Evolutionary conservation across 768 basidiomycete species (phyloP).

Genomic region (Megacollybia marginata): DNA sequence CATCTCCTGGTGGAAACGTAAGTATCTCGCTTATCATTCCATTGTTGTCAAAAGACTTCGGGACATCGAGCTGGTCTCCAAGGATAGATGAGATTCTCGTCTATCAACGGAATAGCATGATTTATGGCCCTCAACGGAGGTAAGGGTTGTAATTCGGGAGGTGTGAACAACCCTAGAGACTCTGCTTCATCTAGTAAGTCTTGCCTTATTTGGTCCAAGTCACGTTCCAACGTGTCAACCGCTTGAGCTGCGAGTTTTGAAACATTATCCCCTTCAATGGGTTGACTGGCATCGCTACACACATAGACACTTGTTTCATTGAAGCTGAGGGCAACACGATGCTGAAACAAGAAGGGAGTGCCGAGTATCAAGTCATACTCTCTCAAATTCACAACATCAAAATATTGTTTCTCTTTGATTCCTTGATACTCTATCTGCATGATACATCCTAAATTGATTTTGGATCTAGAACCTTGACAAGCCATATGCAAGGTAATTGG

Average conservation of each 20-base stretch:
- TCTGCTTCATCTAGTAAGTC: constrained; percentile 14
- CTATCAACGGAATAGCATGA: constrained; percentile 33
- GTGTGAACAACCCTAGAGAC: constrained; percentile 14
- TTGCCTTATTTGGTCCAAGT: constrained; percentile 7
- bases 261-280: constrained; percentile 9
- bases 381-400: constrained; percentile 30
- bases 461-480: constrained; percentile 29
- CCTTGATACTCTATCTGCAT: constrained; percentile 24
- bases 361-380: constrained; percentile 34
- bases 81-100: constrained; percentile 18
- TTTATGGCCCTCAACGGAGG: constrained; percentile 33
- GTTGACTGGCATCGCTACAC: constrained; percentile 10
- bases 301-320: constrained; percentile 18
- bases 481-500: constrained; percentile 31
- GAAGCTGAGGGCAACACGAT: constrained; percentile 17
- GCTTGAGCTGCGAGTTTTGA: constrained; percentile 4
- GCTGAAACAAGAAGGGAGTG: constrained; percentile 29
- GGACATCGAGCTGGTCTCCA: constrained; percentile 31
- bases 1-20: constrained; percentile 21
- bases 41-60: constrained; percentile 23
- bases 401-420: constrained; percentile 19
- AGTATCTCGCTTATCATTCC: constrained; percentile 20
- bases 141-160: constrained; percentile 18
- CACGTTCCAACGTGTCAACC: constrained; percentile 3
- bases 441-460: constrained; percentile 20